A percentile compares a stretch with the other conserved stretches of the same genome.
These are phyloP conservation scores for Fraxinus baroniana DNA, from an alignment of 305 asterid genomes.

Conservation along the genomic window DNA sequence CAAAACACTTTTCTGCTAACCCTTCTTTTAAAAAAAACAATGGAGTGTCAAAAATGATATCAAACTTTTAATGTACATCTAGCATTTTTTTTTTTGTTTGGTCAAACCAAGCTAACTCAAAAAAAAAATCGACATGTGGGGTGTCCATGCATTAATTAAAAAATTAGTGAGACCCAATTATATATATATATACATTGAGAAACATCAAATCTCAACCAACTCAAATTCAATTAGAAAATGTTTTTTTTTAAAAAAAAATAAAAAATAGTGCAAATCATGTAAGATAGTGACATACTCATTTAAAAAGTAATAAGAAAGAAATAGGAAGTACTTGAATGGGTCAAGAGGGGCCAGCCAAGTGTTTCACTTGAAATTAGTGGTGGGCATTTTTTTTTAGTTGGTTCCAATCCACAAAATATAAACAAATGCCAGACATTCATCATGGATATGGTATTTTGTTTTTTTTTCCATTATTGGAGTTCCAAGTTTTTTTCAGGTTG, in stretches of 20 bases:
- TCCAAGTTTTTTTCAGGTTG: neutral
- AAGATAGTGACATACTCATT: slow-evolving; percentile 18
- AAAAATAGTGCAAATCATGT: neutral
- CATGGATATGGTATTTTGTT: neutral
- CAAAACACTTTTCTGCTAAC: no score
- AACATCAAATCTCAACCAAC: slow-evolving; percentile 8
- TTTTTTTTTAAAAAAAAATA: neutral
- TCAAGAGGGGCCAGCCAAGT: slow-evolving; percentile 18
- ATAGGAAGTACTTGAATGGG: slow-evolving; percentile 9
- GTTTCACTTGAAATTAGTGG: slow-evolving; percentile 21
- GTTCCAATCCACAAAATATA: slow-evolving; percentile 26
- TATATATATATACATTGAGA: neutral
- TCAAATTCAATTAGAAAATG: neutral
- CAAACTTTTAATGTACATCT: no score
- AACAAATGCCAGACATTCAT: slow-evolving; percentile 3
- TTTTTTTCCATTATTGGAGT: neutral
- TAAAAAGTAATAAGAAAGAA: neutral
- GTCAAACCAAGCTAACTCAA: neutral
- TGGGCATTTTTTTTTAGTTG: slow-evolving; percentile 11
- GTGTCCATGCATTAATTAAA: neutral
- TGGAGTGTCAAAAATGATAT: no score
- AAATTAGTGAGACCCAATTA: neutral
- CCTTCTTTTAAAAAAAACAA: no score
- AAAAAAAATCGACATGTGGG: neutral
- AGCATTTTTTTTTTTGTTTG: no score